Evolutionary conservation across 495 filamentous ascomycete genomes (phyloP).

Genomic region (Corynascus novoguineensis): DNA sequence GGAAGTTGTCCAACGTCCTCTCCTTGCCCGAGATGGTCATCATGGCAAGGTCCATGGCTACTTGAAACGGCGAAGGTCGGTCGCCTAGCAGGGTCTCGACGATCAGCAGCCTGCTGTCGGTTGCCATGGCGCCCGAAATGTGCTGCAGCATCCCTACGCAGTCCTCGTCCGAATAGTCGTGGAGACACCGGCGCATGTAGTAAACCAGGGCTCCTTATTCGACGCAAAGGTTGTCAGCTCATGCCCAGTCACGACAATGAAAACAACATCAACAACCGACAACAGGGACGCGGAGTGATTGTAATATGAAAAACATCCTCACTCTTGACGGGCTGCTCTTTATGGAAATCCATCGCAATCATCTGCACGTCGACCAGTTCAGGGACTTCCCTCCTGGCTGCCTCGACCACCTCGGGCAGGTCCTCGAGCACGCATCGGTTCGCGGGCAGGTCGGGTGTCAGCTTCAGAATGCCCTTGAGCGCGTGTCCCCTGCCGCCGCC

Average conservation of each 20-base stretch:
- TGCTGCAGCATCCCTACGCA: neutral
- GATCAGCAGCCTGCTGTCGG: constrained; percentile 1
- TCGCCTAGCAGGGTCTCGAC: neutral
- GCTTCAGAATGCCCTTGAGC: constrained; percentile 23
- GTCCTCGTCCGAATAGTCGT: constrained; percentile 3
- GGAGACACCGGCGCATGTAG: constrained; percentile 1
- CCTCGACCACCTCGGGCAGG: constrained; percentile 26
- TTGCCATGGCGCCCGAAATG: neutral
- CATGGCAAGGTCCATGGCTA: neutral
- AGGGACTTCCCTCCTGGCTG: constrained; percentile 11
- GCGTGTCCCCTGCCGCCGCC: constrained; percentile 36
- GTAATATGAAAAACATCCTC: neutral
- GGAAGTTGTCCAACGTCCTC: neutral
- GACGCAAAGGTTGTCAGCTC: too few species aligned
- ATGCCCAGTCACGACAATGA: too few species aligned
- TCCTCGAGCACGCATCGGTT: constrained; percentile 33
- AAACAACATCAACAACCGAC: too few species aligned
- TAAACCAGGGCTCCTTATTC: constrained; percentile 6
- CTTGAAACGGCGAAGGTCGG: neutral
- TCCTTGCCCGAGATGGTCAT: constrained; percentile 2
- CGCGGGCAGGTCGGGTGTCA: constrained; percentile 19
- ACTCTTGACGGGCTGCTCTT: constrained; percentile 30
- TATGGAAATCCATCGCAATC: constrained; percentile 27
- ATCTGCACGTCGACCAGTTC: constrained; percentile 23
- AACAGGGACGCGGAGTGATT: neutral